Evolutionary conservation across 2,329 filamentous ascomycete genomes (phyloP), one percentile per base, ranked within the genome.

Genomic region (Aspergillus pseudoglaucus): DNA sequence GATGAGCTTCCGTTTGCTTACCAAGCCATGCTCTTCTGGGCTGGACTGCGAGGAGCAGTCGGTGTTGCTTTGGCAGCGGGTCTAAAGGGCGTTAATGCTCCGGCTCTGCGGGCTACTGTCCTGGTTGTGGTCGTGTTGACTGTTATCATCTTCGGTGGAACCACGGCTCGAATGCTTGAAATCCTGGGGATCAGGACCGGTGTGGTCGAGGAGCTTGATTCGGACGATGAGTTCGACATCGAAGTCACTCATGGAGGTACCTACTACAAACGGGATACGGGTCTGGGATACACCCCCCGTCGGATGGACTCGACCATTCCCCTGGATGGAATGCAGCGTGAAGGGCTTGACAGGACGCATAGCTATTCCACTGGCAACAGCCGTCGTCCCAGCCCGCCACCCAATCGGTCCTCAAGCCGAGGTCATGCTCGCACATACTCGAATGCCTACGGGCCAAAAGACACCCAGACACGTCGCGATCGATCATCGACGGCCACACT

Each of bases 21-120:
- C 69, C 93, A 97, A 69, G 90, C 87, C n/a, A 97, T 98, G 93
- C 81, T 98, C n/a, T 98, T 95, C 73, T 98, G 93, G 93, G 93
- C 93, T 14, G 93, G 93, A 22, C 78, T 98, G 25, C 88, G 93
- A 53, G 93, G 93, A 59, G 93, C 93, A 42, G 93, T 98, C 58
- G 93, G 93, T 48, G 93, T 98, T 32, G 93, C 93, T 1, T 77
- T 98, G 42, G 93, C 93, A 27, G 91, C 91, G 18, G 86, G 94
- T 22, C 78, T 98, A 42, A 84, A 82, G 0, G 93, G 90, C 41
- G 82, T 84, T 46, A 93, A 95, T 62, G 84, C 83, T 1, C 85
- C 84, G 49, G 88, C 89, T 0, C 77, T 98, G 32, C 86, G 90
- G 58, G 93, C 93, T 6, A 98, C 93, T 0, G 91, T 98, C n/a